Evolutionary conservation across 140 eudicot genomes (phyloP).

Genomic region (Oenanthe javanica): DNA sequence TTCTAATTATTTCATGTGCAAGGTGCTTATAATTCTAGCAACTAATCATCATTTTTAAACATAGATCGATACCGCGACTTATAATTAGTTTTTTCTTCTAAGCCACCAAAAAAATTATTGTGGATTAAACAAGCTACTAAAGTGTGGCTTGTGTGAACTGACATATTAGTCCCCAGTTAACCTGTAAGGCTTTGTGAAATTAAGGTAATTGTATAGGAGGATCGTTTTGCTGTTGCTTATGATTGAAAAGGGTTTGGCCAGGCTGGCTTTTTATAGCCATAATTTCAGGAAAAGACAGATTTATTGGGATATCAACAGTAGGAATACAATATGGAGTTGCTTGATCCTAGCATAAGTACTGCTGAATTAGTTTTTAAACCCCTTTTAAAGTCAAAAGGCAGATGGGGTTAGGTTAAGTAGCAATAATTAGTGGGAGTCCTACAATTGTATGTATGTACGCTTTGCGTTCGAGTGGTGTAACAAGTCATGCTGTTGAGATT

Average conservation of each 20-base stretch:
- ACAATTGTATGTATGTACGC: not conserved
- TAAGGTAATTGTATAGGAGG: not conserved
- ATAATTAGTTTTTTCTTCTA: not conserved
- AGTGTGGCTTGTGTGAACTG: not conserved
- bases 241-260: not conserved
- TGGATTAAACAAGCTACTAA: conserved; percentile 11
- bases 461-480: not conserved
- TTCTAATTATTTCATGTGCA: conserved; percentile 37
- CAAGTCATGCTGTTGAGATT: too few relatives aligned
- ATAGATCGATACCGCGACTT: not conserved
- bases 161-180: conserved; percentile 11
- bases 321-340: conserved; percentile 19
- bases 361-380: not conserved
- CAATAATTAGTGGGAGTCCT: not conserved
- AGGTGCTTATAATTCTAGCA: conserved; percentile 23
- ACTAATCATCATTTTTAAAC: not conserved
- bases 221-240: not conserved
- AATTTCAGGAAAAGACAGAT: conserved; percentile 23
- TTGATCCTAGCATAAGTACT: conserved; percentile 26
- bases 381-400: conserved; percentile 22
- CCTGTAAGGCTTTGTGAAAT: not conserved
- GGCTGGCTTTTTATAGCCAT: not conserved
- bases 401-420: conserved; percentile 1
- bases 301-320: conserved; percentile 30
- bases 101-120: not conserved